These are phyloP conservation scores for Staphylotrichum longicolle DNA, from an alignment of 495 filamentous ascomycete species.

Conservation along the genomic window DNA sequence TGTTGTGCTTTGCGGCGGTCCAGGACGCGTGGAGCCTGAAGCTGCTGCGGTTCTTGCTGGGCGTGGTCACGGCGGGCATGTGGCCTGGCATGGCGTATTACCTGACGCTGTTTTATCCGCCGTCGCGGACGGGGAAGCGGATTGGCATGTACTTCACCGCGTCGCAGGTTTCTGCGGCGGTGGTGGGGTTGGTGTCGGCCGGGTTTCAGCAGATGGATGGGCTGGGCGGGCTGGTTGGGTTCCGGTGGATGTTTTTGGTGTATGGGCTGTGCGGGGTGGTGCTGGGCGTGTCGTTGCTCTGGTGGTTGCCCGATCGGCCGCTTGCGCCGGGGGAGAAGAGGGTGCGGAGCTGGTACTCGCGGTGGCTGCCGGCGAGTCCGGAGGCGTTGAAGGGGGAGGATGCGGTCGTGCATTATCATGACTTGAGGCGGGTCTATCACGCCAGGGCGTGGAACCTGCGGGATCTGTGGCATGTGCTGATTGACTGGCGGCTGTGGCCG, in stretches of 20 bases:
- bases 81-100: conserved; percentile 97
- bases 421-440: conserved; percentile 78
- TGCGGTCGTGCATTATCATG: conserved; percentile 78
- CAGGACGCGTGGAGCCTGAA: conserved; percentile 82
- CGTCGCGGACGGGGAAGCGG: conserved; percentile 78
- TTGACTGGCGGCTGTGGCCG: conserved; percentile 86
- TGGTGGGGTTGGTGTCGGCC: conserved; percentile 85
- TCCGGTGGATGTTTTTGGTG: conserved; percentile 93
- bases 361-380: conserved; percentile 60
- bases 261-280: conserved; percentile 74
- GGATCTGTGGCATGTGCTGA: conserved; percentile 65
- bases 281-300: conserved; percentile 69
- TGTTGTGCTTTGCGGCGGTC: conserved; percentile 79
- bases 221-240: conserved; percentile 70
- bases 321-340: conserved; percentile 59
- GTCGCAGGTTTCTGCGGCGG: conserved; percentile 82
- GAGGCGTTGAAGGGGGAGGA: conserved; percentile 76
- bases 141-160: conserved; percentile 91
- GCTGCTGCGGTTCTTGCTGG: conserved; percentile 83
- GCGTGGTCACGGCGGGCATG: conserved; percentile 87
- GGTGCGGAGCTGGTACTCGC: conserved; percentile 46
- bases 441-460: conserved; percentile 63
- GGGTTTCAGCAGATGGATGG: conserved; percentile 93
- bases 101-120: conserved; percentile 87
- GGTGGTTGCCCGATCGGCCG: conserved; percentile 88